Percentiles rank a stretch among this genome's conserved stretches.
phyloP scores from a whole-genome alignment of 257 asterid species.

The Solanum pennellii region DNA sequence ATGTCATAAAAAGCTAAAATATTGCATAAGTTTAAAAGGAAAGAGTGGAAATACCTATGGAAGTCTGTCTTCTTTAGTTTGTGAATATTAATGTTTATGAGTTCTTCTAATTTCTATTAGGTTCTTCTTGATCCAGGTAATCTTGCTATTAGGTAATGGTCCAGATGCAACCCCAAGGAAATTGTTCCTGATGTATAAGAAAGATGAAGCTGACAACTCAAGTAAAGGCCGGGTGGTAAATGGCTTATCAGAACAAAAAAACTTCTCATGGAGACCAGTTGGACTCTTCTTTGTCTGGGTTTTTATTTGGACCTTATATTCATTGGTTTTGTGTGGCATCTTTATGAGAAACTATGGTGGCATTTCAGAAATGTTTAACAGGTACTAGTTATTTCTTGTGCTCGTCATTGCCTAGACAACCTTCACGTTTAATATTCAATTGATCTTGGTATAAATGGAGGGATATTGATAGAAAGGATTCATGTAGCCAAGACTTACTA shows the following conservation, averaged over 20 bases:
- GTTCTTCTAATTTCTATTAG: neutral
- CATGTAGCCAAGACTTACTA: neutral
- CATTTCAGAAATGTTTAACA: constrained; percentile 69
- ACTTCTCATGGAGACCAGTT: constrained; percentile 49
- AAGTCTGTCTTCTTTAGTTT: neutral
- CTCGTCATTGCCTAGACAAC: neutral
- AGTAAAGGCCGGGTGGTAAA: constrained; percentile 3
- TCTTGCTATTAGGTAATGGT: constrained; percentile 71
- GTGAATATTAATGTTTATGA: neutral
- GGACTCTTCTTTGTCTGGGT: constrained; percentile 58
- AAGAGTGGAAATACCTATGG: neutral
- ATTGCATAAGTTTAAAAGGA: neutral
- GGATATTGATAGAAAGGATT: neutral
- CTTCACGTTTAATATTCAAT: neutral
- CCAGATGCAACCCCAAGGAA: constrained; percentile 81
- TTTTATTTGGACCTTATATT: constrained; percentile 55
- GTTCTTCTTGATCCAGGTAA: constrained; percentile 33
- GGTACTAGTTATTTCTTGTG: constrained; percentile 27
- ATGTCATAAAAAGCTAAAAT: neutral
- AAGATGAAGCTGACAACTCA: constrained; percentile 27
- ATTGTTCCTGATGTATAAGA: constrained; percentile 33
- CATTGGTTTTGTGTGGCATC: constrained; percentile 50
- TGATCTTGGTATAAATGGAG: neutral
- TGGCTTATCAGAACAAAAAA: constrained; percentile 11
- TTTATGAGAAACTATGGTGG: constrained; percentile 72